Percentiles rank a stretch among this genome's conserved stretches.
Conservation (phyloP, 495 filamentous ascomycete species). For the Cercophora samala region DNA sequence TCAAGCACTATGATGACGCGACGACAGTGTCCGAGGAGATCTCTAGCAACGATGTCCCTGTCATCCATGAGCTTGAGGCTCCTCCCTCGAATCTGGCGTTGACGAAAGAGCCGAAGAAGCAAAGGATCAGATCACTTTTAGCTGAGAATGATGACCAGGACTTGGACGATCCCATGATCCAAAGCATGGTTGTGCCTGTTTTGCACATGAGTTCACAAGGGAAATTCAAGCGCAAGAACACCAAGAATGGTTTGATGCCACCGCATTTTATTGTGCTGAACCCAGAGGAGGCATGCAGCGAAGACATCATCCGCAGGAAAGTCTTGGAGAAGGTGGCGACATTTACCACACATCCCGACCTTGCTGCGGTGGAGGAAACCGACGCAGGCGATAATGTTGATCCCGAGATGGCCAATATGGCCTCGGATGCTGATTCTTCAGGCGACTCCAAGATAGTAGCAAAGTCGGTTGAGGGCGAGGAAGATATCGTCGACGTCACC, state of each 20-base stretch:
- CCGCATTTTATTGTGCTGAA: slow-evolving; percentile 54
- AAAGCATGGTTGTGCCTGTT: slow-evolving; percentile 73
- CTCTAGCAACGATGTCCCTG: slow-evolving; percentile 57
- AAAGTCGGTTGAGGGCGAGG: slow-evolving; percentile 79
- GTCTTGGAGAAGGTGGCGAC: slow-evolving; percentile 47
- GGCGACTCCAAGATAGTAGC: slow-evolving; percentile 68
- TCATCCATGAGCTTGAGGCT: slow-evolving; percentile 76
- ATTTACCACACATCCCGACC: slow-evolving; percentile 41
- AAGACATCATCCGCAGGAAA: slow-evolving; percentile 51
- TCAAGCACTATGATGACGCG: slow-evolving; percentile 71
- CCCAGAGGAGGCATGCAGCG: slow-evolving; percentile 47
- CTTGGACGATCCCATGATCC: slow-evolving; percentile 62
- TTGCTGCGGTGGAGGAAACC: slow-evolving; percentile 46
- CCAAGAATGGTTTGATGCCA: slow-evolving; percentile 27
- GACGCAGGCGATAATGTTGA: slow-evolving; percentile 55
- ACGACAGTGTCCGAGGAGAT: slow-evolving; percentile 68
- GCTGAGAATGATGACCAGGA: slow-evolving; percentile 57
- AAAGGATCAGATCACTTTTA: slow-evolving; percentile 42
- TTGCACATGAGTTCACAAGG: slow-evolving; percentile 56
- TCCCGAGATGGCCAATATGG: slow-evolving; percentile 66
- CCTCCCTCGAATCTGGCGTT: slow-evolving; percentile 71
- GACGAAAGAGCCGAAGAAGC: slow-evolving; percentile 45
- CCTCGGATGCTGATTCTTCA: slow-evolving; percentile 66
- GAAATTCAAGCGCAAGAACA: slow-evolving; percentile 16
- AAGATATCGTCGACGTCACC: slow-evolving; percentile 85